Evolutionary conservation across 1,284 basidiomycete genomes (phyloP), one percentile per base, ranked within the genome.

Genomic region (Leccinum ponderosum): DNA sequence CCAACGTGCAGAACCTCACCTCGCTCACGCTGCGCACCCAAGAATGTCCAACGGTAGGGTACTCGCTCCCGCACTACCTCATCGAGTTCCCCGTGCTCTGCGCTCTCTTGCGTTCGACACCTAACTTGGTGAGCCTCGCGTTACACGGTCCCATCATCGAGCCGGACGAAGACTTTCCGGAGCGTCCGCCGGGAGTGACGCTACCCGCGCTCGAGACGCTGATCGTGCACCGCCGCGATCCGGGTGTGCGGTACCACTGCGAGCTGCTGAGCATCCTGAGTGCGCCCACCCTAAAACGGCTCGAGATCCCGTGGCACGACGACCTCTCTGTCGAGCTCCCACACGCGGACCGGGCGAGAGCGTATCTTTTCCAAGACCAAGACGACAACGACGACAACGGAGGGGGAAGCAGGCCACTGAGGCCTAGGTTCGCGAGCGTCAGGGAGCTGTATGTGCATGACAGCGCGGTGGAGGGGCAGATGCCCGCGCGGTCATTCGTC

Each of bases 261-360:
- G 58, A 62, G n/a, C 60, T 69, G 33, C 53, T 70, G 4, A 61
- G 55, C 9, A 33, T 62, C 7, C 56, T 72, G 47, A 47, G 29
- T 4, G 14, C 14, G 9, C 70, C 70, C 7, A 25, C 17, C 20
- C 65, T 71, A 31, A 61, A 53, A 56, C 61, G 17, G 15, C 61
- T 72, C 29, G 66, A 69, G 51, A 61, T 70, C 22, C 68, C 62
- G 1, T 69, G 66, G 68, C 65, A 68, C 17, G 66, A 71, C 2
- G 65, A 64, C 35, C 64, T 69, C 37, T 29, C 37, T 5, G 52
- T 58, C 2, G 62, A 65, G 54, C 29, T 44, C 15, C 55, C 59
- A n/a, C 9, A 47, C 15, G 25, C n/a, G 2, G 44, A 71, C n/a
- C 65, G 31, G 1, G 39, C 42, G 3, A 53, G 58, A 7, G 20